These are phyloP conservation scores for Phytophthora aleatoria DNA, from an alignment of 352 stramenopile species.

Conservation along the genomic window DNA sequence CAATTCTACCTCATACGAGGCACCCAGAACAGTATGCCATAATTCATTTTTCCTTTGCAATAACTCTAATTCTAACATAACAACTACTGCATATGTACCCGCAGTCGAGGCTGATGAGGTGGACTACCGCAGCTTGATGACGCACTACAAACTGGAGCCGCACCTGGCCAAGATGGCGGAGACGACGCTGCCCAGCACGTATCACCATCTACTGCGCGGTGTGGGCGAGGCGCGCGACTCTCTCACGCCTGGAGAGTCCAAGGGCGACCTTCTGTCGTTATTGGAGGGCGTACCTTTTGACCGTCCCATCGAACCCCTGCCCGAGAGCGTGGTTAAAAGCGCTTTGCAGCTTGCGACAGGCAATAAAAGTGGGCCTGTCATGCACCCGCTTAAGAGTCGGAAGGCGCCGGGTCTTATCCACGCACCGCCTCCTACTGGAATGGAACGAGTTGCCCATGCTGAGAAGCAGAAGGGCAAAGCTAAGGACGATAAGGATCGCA, in stretches of 20 bases:
- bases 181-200: conserved; percentile 62
- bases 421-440: conserved; percentile 49
- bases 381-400: conserved; percentile 50
- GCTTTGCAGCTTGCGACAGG: conserved; percentile 66
- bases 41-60: background rate
- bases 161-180: conserved; percentile 66
- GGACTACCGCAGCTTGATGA: conserved; percentile 65
- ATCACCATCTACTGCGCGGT: conserved; percentile 74
- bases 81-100: background rate
- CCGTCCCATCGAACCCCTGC: conserved; percentile 74
- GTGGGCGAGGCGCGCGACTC: conserved; percentile 57
- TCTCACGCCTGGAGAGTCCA: conserved; percentile 38
- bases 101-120: conserved; percentile 68
- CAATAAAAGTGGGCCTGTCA: conserved; percentile 58
- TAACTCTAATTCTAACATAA: conserved; percentile 6
- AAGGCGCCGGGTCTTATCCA: conserved; percentile 71
- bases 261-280: conserved; percentile 62
- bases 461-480: conserved; percentile 56
- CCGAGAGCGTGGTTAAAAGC: conserved; percentile 74
- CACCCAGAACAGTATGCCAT: conserved; percentile 55
- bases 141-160: conserved; percentile 68
- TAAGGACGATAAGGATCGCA: conserved; percentile 78
- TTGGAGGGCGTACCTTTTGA: conserved; percentile 80
- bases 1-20: conserved; percentile 68
- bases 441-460: conserved; percentile 41